Percentiles rank a stretch among this genome's conserved stretches.
These are phyloP conservation scores for Emiliania huxleyi DNA, from an alignment of 78 protist species.

Conservation along the genomic window DNA sequence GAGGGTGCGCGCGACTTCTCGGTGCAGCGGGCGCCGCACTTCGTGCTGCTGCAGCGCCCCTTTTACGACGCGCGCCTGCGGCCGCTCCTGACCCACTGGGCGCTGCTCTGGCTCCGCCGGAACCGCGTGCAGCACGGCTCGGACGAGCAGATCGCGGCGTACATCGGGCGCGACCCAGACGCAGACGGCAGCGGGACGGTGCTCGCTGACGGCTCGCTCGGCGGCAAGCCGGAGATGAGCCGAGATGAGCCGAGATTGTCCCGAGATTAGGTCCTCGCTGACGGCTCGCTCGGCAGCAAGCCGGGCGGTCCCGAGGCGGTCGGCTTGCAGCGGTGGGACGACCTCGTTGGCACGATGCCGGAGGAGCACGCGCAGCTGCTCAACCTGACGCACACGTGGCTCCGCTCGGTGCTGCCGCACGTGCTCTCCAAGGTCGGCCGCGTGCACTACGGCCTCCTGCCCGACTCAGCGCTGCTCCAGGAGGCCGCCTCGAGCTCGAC, in stretches of 20 bases:
- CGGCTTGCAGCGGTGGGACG: neutral
- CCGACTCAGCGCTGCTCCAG: neutral
- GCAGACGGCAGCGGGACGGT: neutral
- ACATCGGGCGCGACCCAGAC: neutral
- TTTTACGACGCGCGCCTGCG: conserved; percentile 31
- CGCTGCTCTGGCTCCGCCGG: conserved; percentile 61
- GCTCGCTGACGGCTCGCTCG: neutral
- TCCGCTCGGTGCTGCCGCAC: conserved; percentile 54
- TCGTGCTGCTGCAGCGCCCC: conserved; percentile 30
- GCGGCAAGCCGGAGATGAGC: neutral
- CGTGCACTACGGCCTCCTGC: conserved; percentile 4
- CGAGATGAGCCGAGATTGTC: no score
- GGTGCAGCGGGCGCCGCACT: conserved; percentile 46
- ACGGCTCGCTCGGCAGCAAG: neutral
- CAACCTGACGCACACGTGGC: conserved; percentile 54
- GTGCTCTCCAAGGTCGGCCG: conserved; percentile 3
- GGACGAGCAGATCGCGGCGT: neutral
- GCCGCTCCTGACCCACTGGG: conserved; percentile 63
- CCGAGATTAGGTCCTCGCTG: no score
- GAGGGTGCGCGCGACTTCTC: neutral
- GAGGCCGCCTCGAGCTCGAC: neutral
- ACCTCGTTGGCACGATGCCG: neutral
- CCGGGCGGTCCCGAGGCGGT: neutral
- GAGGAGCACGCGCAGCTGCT: conserved; percentile 32
- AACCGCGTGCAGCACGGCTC: neutral